Conservation (phyloP, 2,329 filamentous ascomycete genomes). For the Colletotrichum orbiculare region DNA sequence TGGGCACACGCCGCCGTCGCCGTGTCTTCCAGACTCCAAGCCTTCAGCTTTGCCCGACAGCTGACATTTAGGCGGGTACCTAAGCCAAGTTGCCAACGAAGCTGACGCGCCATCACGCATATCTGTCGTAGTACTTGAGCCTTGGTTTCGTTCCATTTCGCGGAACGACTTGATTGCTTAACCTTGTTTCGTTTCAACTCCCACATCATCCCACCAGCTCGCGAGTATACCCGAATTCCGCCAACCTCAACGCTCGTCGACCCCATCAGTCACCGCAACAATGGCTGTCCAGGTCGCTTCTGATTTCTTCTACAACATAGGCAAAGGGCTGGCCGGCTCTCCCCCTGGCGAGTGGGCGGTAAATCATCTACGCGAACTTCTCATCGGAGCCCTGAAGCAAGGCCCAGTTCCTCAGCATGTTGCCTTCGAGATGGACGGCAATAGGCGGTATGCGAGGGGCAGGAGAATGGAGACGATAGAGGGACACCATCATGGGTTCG, state of each 20-base stretch:
- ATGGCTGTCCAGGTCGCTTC: constrained; percentile 56
- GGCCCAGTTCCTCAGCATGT: constrained; percentile 94
- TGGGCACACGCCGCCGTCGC: constrained; percentile 35
- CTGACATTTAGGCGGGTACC: constrained; percentile 31
- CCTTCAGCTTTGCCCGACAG: constrained; percentile 16
- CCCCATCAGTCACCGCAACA: constrained; percentile 15
- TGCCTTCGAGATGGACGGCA: constrained; percentile 99
- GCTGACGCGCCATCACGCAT: constrained; percentile 28
- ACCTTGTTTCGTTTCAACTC: neutral
- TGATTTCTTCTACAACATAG: constrained; percentile 56
- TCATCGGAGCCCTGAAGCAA: constrained; percentile 89
- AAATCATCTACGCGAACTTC: constrained; percentile 79
- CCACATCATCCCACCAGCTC: too few species aligned
- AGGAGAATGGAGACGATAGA: constrained; percentile 97
- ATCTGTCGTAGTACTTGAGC: constrained; percentile 2
- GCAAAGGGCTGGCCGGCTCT: constrained; percentile 82
- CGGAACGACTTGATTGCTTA: constrained; percentile 1
- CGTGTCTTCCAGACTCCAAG: constrained; percentile 31
- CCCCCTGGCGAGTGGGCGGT: constrained; percentile 94
- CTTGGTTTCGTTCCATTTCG: constrained; percentile 20
- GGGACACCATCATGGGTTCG: constrained; percentile 94
- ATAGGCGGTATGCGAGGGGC: constrained; percentile 88
- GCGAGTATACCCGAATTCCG: too few species aligned
- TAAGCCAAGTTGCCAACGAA: constrained; percentile 30
- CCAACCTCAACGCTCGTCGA: too few species aligned